Evolutionary conservation across 495 filamentous ascomycete species (phyloP).

Genomic region (Podospora didyma): DNA sequence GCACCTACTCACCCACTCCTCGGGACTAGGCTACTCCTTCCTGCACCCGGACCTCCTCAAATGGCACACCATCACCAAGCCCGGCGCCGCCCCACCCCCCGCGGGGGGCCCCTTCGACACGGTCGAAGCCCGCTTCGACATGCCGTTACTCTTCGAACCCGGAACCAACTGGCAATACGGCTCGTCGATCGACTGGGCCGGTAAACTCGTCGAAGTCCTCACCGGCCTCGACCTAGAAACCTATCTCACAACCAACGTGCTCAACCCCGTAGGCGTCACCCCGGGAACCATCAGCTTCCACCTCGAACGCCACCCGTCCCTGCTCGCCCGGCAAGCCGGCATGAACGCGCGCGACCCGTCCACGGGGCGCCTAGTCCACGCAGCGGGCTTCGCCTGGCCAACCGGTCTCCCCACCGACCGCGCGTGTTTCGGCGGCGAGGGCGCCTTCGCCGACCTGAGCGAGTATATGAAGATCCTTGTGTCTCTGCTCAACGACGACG

Average conservation of each 20-base stretch:
- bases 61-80: neutral
- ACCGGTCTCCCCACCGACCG: neutral
- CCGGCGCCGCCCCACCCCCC: neutral
- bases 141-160: conserved; percentile 34
- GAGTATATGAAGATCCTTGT: conserved; percentile 27
- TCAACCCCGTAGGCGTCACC: conserved; percentile 15
- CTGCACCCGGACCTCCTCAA: conserved; percentile 18
- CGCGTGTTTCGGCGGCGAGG: conserved; percentile 30
- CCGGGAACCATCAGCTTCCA: conserved; percentile 24
- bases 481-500: conserved; percentile 29
- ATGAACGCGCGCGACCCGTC: conserved; percentile 18
- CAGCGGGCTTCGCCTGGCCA: neutral
- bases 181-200: conserved; percentile 31
- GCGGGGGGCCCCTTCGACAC: neutral
- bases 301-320: conserved; percentile 10
- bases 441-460: conserved; percentile 17
- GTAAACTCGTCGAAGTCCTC: conserved; percentile 26
- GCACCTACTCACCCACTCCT: conserved; percentile 33
- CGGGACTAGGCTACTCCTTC: conserved; percentile 28
- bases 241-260: conserved; percentile 26
- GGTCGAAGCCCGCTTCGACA: conserved; percentile 22
- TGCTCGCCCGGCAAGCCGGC: conserved; percentile 3
- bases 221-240: conserved; percentile 22
- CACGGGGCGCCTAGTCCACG: conserved; percentile 11
- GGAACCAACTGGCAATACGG: conserved; percentile 36